Evolutionary conservation across 208 protist genomes (phyloP).

Genomic region (Trypanosoma theileri): DNA sequence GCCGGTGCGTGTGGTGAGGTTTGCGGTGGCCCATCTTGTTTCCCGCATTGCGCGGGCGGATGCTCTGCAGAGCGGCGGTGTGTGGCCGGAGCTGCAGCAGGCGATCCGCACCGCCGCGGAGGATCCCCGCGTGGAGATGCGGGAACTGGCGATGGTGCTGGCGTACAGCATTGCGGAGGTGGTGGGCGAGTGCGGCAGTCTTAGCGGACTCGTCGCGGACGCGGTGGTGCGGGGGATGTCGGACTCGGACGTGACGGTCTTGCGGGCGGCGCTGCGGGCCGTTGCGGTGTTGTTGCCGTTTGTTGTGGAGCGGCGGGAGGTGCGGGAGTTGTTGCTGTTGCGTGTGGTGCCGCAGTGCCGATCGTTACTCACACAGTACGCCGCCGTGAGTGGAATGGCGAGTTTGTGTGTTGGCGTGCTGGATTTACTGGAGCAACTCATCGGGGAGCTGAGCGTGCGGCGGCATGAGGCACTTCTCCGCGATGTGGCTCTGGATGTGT

Average conservation of each 20-base stretch:
- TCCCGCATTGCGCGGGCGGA: conserved; percentile 71
- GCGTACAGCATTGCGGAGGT: conserved; percentile 79
- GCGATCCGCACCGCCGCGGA: conserved; percentile 46
- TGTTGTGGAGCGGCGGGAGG: conserved; percentile 29
- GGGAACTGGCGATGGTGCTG: conserved; percentile 85
- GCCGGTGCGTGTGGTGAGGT: conserved; percentile 58
- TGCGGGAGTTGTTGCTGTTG: conserved; percentile 40
- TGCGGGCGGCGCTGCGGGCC: conserved; percentile 59
- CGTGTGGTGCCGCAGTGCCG: conserved; percentile 47
- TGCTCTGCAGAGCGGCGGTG: conserved; percentile 32
- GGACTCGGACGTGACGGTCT: conserved; percentile 59
- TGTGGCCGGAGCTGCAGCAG: conserved; percentile 70
- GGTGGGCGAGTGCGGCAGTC: conserved; percentile 37
- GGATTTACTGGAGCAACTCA: conserved; percentile 69
- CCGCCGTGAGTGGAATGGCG: conserved; percentile 29
- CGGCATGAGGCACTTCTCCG: conserved; percentile 39
- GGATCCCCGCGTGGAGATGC: conserved; percentile 60
- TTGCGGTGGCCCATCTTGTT: conserved; percentile 80
- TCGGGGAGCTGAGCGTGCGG: conserved; percentile 52
- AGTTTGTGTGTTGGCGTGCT: conserved; percentile 61
- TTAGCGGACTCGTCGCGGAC: conserved; percentile 40
- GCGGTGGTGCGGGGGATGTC: conserved; percentile 63
- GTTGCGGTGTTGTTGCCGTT: conserved; percentile 57
- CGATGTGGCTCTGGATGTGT: conserved; percentile 33
- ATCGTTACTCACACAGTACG: conserved; percentile 33